phyloP scores from a whole-genome alignment of 441 rosid species.

The Pelargonium fulgidum region DNA sequence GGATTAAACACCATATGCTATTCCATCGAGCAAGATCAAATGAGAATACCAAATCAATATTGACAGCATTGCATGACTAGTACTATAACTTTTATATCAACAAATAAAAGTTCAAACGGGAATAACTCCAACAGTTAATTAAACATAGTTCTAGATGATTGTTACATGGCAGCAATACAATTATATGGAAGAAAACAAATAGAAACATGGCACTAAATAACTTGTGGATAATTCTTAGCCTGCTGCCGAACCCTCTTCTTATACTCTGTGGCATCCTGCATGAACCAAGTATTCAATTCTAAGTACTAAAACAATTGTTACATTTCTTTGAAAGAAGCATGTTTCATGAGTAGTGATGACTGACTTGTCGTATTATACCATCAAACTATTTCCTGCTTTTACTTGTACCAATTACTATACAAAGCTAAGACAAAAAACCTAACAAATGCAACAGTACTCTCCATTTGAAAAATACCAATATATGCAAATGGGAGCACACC shows the following conservation, averaged over 20 bases:
- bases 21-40: no score
- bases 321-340: no score
- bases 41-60: neutral
- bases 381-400: no score
- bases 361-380: no score
- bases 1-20: no score
- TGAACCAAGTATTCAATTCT: neutral
- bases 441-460: no score
- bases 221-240: slow-evolving; percentile 40
- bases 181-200: neutral
- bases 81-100: neutral
- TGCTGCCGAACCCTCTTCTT: slow-evolving; percentile 40
- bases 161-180: neutral
- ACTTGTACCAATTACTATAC: no score
- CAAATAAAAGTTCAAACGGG: neutral
- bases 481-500: slow-evolving; percentile 36
- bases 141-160: neutral
- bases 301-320: slow-evolving; percentile 3
- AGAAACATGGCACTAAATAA: slow-evolving; percentile 23
- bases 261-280: slow-evolving; percentile 40
- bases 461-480: no score
- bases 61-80: neutral
- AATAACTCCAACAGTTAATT: neutral
- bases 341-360: no score
- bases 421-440: no score